Percentiles rank a stretch among this genome's conserved stretches.
Conservation (phyloP, 805 yeast genomes). For the Suhomyces emberorum region DNA sequence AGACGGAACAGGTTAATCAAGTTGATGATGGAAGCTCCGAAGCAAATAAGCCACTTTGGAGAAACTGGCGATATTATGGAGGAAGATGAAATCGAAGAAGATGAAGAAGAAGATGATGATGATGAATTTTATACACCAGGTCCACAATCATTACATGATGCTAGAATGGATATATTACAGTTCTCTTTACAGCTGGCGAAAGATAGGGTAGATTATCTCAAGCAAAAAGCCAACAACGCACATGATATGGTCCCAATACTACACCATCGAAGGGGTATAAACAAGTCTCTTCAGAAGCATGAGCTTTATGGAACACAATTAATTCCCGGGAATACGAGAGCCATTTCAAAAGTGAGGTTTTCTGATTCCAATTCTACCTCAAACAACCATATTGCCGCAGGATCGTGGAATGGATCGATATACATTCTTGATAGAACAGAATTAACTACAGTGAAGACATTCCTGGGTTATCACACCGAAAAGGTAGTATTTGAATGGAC, state of each 20-base stretch:
- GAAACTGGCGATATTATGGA: constrained; percentile 12
- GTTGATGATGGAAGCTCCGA: constrained; percentile 34
- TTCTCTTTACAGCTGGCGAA: constrained; percentile 49
- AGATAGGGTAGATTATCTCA: constrained; percentile 37
- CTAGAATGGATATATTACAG: constrained; percentile 51
- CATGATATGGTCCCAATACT: constrained; percentile 43
- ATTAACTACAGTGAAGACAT: constrained; percentile 24
- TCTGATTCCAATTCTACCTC: constrained; percentile 23
- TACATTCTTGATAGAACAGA: constrained; percentile 44
- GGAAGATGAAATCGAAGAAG: constrained; percentile 13
- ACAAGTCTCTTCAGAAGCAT: constrained; percentile 27
- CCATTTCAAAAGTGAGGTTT: constrained; percentile 57
- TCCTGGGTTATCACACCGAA: constrained; percentile 50
- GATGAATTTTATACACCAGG: constrained; percentile 90
- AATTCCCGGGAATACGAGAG: constrained; percentile 55
- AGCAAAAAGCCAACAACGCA: constrained; percentile 16
- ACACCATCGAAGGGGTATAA: constrained; percentile 43
- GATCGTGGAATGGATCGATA: constrained; percentile 82
- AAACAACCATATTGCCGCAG: constrained; percentile 49
- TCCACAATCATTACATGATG: constrained; percentile 44
- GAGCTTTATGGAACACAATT: constrained; percentile 67
- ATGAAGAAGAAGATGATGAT: constrained; percentile 46
- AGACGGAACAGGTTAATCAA: constrained; percentile 59
- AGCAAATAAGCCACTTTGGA: constrained; percentile 8
- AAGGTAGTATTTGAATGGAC: constrained; percentile 72